phyloP scores from a whole-genome alignment of 345 rosid genomes.

The Rhizophora apiculata region DNA sequence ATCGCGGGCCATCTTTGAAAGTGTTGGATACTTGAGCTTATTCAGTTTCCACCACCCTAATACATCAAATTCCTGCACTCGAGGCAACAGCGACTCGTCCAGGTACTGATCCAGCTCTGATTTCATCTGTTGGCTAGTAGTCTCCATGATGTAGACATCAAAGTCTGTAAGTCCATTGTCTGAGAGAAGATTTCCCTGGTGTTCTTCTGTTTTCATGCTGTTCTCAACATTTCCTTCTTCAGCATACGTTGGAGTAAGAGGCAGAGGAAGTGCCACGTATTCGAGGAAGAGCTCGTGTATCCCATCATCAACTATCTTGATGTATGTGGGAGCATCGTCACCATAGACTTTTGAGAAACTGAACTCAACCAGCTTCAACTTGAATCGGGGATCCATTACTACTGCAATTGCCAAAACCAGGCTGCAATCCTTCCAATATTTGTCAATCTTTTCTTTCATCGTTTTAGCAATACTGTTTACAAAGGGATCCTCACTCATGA shows the following conservation, averaged over 20 bases:
- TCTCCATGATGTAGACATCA: constrained; percentile 76
- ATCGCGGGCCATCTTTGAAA: constrained; percentile 88
- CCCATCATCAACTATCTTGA: constrained; percentile 74
- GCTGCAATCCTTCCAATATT: constrained; percentile 83
- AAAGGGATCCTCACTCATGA: constrained; percentile 57
- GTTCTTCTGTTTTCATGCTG: constrained; percentile 34
- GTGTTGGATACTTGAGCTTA: constrained; percentile 75
- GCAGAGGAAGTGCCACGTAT: constrained; percentile 67
- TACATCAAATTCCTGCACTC: constrained; percentile 72
- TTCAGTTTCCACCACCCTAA: constrained; percentile 92
- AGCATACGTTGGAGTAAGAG: constrained; percentile 55
- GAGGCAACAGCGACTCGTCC: constrained; percentile 75
- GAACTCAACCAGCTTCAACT: constrained; percentile 93
- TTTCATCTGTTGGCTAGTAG: constrained; percentile 61
- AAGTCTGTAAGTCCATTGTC: constrained; percentile 76
- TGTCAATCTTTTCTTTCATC: constrained; percentile 63
- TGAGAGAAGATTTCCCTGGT: constrained; percentile 41
- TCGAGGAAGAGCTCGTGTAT: constrained; percentile 79
- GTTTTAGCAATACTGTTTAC: constrained; percentile 42
- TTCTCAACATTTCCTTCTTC: constrained; percentile 44
- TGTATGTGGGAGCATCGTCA: constrained; percentile 58
- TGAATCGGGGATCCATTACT: constrained; percentile 97
- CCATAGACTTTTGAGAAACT: constrained; percentile 82
- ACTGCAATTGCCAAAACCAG: constrained; percentile 78
- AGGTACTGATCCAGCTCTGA: constrained; percentile 86